These are phyloP conservation scores for Protomyces inouyei DNA, from an alignment of 1,139 yeast genomes.

Conservation along the genomic window DNA sequence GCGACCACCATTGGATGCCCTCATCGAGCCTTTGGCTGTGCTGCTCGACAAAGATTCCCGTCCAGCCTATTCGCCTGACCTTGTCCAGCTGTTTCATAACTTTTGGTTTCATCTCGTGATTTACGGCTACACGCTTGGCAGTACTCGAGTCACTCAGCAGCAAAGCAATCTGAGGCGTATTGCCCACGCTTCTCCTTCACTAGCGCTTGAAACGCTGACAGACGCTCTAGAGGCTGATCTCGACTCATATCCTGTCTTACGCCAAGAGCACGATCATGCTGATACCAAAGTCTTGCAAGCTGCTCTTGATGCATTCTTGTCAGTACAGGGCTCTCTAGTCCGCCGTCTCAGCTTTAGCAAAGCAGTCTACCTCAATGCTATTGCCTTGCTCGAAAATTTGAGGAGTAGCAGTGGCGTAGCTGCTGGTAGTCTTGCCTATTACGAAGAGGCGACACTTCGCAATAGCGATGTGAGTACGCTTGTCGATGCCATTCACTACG, in stretches of 20 bases:
- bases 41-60: neutral
- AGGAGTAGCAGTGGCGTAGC: slow-evolving; percentile 80
- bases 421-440: slow-evolving; percentile 65
- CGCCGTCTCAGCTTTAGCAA: slow-evolving; percentile 68
- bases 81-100: slow-evolving; percentile 57
- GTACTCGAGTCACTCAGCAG: slow-evolving; percentile 52
- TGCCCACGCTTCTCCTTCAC: slow-evolving; percentile 85
- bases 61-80: neutral
- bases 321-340: slow-evolving; percentile 35
- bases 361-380: slow-evolving; percentile 81
- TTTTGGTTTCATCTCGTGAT: slow-evolving; percentile 93
- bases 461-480: slow-evolving; percentile 68
- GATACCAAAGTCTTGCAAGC: slow-evolving; percentile 55
- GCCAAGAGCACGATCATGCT: slow-evolving; percentile 79
- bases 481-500: slow-evolving; percentile 60
- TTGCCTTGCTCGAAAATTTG: slow-evolving; percentile 69
- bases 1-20: neutral
- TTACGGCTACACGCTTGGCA: slow-evolving; percentile 71
- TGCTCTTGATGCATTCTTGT: slow-evolving; percentile 13
- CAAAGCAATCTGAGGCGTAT: slow-evolving; percentile 55
- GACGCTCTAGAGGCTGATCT: slow-evolving; percentile 85
- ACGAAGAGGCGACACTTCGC: slow-evolving; percentile 77
- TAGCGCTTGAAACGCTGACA: slow-evolving; percentile 82
- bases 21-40: slow-evolving; percentile 1
- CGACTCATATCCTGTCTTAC: slow-evolving; percentile 82